Evolutionary conservation across 176 grass and related monocot genomes (phyloP).

Genomic region (Raddia distichophylla): DNA sequence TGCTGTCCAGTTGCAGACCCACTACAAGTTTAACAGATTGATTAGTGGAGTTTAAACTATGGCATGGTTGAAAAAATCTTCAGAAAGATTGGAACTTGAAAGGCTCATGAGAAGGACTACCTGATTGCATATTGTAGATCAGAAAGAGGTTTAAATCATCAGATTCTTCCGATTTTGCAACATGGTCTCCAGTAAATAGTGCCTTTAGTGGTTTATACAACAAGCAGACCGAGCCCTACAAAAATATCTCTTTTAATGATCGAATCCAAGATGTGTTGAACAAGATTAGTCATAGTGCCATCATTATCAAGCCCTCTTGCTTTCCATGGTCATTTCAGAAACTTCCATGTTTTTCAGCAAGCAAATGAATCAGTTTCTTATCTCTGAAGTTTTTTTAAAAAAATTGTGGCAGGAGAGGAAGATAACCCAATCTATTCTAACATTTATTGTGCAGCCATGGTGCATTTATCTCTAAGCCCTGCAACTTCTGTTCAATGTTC

Average conservation of each 20-base stretch:
- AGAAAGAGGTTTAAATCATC: constrained; percentile 52
- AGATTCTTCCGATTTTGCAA: constrained; percentile 63
- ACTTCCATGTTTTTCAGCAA: neutral
- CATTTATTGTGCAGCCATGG: neutral
- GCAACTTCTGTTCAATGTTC: neutral
- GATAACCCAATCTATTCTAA: neutral
- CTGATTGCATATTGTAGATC: constrained; percentile 77
- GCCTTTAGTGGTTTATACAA: constrained; percentile 62
- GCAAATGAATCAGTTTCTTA: neutral
- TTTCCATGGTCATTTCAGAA: neutral
- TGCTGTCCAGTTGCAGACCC: constrained; percentile 68
- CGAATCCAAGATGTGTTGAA: neutral
- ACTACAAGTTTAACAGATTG: constrained; percentile 52
- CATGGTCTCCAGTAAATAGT: constrained; percentile 79
- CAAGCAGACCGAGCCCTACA: constrained; percentile 89
- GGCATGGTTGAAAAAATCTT: neutral
- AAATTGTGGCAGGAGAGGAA: neutral
- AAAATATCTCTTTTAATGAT: neutral
- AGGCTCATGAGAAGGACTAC: constrained; percentile 33
- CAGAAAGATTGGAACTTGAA: constrained; percentile 24
- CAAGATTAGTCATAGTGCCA: neutral
- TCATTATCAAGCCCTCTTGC: neutral
- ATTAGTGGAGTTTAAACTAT: constrained; percentile 11
- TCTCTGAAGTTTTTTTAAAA: neutral
- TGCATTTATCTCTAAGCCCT: neutral